These are phyloP conservation scores for Takashimella tepidaria DNA, from an alignment of 1,284 basidiomycete genomes.

Conservation along the genomic window DNA sequence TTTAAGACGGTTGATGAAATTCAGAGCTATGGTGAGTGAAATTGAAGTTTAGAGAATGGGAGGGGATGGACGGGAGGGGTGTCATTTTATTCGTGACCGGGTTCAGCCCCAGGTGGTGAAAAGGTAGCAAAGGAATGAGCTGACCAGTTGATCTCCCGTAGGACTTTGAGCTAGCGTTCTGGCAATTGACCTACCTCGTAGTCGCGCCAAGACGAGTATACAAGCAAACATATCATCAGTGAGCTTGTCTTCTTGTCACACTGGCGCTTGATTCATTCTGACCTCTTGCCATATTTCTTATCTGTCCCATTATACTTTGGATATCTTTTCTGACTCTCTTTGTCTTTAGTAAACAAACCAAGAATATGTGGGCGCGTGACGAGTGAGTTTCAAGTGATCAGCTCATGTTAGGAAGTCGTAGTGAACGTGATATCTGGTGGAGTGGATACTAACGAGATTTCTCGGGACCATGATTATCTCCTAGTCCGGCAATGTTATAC, in stretches of 20 bases:
- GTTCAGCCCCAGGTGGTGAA: background rate
- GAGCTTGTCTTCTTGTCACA: too few species aligned
- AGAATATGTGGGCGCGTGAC: slow-evolving; percentile 94
- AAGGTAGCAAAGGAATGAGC: background rate
- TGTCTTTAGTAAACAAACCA: slow-evolving; percentile 65
- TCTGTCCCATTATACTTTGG: background rate
- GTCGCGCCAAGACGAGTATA: slow-evolving; percentile 85
- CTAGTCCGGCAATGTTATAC: slow-evolving; percentile 73
- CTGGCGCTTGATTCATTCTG: too few species aligned
- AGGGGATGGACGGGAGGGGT: background rate
- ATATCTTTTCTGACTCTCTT: slow-evolving; percentile 1
- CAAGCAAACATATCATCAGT: slow-evolving; percentile 46
- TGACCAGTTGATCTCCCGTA: slow-evolving; percentile 39
- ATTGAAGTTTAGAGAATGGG: background rate
- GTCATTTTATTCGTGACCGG: too few species aligned
- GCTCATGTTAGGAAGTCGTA: too few species aligned
- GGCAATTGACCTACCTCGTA: slow-evolving; percentile 88
- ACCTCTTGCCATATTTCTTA: too few species aligned
- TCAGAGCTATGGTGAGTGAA: slow-evolving; percentile 72
- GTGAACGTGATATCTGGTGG: too few species aligned
- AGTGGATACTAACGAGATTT: too few species aligned
- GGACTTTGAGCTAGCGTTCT: slow-evolving; percentile 92
- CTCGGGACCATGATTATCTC: too few species aligned
- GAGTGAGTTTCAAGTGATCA: slow-evolving; percentile 50
- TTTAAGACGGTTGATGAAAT: slow-evolving; percentile 67